These are phyloP conservation scores for Saccharomycopsis sp. DNA, from an alignment of 805 yeast species.

Conservation along the genomic window DNA sequence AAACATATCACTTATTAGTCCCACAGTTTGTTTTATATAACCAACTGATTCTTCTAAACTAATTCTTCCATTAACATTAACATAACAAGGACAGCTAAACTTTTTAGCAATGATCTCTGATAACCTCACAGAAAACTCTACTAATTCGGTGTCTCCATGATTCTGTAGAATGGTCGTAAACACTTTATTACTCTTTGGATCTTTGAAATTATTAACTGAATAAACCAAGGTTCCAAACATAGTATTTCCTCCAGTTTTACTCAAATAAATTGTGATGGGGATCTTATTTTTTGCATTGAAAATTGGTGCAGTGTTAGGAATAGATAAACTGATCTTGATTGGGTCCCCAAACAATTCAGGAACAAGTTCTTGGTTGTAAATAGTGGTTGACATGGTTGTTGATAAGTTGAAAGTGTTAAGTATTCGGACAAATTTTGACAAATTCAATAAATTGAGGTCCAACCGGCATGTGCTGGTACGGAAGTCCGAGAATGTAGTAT, in stretches of 20 bases:
- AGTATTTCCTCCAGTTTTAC: constrained; percentile 24
- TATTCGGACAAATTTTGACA: no score
- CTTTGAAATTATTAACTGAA: constrained; percentile 28
- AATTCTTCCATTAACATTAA: constrained; percentile 33
- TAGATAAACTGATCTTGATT: constrained; percentile 10
- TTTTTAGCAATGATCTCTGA: constrained; percentile 32
- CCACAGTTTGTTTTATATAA: constrained; percentile 23
- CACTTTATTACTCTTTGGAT: constrained; percentile 19
- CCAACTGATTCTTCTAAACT: constrained; percentile 26
- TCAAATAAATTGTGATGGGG: constrained; percentile 30
- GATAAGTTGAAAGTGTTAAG: no score
- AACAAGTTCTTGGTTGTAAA: not conserved
- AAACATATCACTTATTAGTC: constrained; percentile 22
- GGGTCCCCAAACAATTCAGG: constrained; percentile 12
- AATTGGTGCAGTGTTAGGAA: constrained; percentile 8
- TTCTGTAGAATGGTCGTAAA: constrained; percentile 36
- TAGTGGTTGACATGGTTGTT: not conserved
- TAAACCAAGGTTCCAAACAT: constrained; percentile 35
- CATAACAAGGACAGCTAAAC: constrained; percentile 34
- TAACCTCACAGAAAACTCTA: constrained; percentile 35
- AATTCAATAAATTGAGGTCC: no score
- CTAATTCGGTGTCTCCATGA: constrained; percentile 26
- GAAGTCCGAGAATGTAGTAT: no score
- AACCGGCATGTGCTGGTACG: no score
- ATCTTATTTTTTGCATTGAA: constrained; percentile 6